Base-by-base conservation (phyloP, 2,329 filamentous ascomycete genomes). In the Trichoderma guizhouense region DNA sequence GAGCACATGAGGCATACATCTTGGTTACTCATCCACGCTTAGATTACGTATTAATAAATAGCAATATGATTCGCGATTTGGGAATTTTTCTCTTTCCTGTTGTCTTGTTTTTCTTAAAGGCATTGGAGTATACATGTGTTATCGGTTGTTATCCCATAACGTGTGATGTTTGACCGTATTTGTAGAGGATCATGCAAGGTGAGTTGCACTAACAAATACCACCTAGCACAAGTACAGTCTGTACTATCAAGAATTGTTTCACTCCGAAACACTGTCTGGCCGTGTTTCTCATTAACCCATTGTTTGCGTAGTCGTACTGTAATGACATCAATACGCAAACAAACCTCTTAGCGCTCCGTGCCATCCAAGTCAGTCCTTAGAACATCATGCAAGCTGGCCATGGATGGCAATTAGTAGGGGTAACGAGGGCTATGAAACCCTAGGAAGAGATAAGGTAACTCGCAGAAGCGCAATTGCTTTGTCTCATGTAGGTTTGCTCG, bases 11-110 rank as follows among this genome's bases (percentile, higher is more conserved):
- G 66, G 57, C 66, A 69, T 69, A 69, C 57, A 69, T 69, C 36
- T 69, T 69, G 66, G 57, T 69, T 69, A 69, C 66, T 69, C 61
- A 69, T 53, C 66, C n/a, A 62, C 57, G 26, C 57, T 69, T 69
- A 69, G 66, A 69, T 53, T 69, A 69, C 57, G 66, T 69, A 69
- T 34, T 58, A 55, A 64, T 47, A 47, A 69, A 60, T 62, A 69
- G 66, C 66, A 69, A 62, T 62, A 69, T 69, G 55, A 69, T 69
- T 69, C 57, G 36, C 28, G 30, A 53, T 61, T 30, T 53, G 36
- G 55, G 36, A 36, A 5, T 15, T 7, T 7, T 62, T 3, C 9
- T 18, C 18, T 8, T 15, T 34, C 7, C 14, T 39, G n/a, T 15
- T 21, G n/a, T 28, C 21, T n/a, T 4, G 18, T 15, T 36, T 55